Conservation (phyloP, 306 rosid species). For the Dryas alaskensis region DNA sequence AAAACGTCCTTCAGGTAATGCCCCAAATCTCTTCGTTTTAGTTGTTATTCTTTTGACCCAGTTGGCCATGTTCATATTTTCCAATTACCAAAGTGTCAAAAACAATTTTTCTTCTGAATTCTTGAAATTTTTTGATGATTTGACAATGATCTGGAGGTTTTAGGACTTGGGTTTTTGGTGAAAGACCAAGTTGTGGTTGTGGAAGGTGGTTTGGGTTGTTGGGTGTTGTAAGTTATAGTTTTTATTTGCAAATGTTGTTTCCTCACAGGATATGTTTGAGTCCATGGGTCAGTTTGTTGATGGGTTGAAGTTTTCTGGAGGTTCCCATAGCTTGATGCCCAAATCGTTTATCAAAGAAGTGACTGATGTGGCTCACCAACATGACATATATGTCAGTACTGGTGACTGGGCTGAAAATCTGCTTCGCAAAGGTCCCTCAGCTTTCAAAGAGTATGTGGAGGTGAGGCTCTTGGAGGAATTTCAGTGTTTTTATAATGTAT, state of each 20-base stretch:
- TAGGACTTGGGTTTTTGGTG: neutral
- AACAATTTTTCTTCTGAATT: neutral
- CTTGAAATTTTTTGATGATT: neutral
- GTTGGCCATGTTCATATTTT: no score
- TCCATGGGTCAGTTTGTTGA: constrained; percentile 79
- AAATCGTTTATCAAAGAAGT: constrained; percentile 62
- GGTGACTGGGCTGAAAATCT: constrained; percentile 92
- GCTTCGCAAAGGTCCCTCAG: constrained; percentile 64
- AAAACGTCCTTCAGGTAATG: constrained; percentile 62
- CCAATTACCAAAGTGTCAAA: neutral
- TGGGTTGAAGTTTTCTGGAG: constrained; percentile 85
- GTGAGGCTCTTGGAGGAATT: constrained; percentile 33
- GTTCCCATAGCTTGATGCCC: constrained; percentile 76
- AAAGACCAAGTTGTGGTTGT: neutral
- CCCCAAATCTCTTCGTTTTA: neutral
- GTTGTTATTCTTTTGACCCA: no score
- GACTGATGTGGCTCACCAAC: constrained; percentile 74
- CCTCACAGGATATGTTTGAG: constrained; percentile 69
- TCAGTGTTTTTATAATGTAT: neutral
- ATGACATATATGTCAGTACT: constrained; percentile 79
- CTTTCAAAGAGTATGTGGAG: constrained; percentile 70
- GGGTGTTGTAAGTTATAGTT: neutral
- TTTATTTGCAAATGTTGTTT: constrained; percentile 7
- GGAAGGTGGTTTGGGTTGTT: constrained; percentile 3
- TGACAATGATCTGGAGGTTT: neutral